These are phyloP conservation scores for Leishmania guyanensis DNA, from an alignment of 208 protist genomes.

Conservation along the genomic window DNA sequence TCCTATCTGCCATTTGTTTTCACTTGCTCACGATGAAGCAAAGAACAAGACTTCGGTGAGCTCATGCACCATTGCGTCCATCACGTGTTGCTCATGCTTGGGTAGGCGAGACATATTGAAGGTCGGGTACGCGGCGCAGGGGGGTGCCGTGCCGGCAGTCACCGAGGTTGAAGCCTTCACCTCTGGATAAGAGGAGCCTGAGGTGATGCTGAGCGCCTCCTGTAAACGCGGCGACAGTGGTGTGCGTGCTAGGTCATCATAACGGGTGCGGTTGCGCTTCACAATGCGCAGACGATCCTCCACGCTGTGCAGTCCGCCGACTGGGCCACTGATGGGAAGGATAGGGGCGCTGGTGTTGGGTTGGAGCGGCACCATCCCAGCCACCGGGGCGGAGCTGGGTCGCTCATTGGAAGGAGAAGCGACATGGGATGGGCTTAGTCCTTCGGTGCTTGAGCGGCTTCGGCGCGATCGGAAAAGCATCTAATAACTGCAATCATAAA, in stretches of 20 bases:
- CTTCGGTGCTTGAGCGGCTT: constrained; percentile 4
- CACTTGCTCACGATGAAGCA: constrained; percentile 5
- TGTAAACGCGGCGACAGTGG: constrained; percentile 1
- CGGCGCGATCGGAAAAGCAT: constrained; percentile 50
- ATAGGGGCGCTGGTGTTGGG: constrained; percentile 14
- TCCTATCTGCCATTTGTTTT: not conserved
- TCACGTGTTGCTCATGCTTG: constrained; percentile 74
- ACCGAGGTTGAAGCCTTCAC: not conserved
- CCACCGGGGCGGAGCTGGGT: constrained; percentile 39
- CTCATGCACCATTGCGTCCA: constrained; percentile 73
- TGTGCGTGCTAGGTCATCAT: constrained; percentile 2
- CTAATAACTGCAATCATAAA: not conserved
- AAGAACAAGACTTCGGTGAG: constrained; percentile 75
- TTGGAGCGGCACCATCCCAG: constrained; percentile 11
- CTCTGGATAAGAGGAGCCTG: not conserved
- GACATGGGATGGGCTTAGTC: constrained; percentile 16
- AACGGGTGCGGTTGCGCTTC: constrained; percentile 56
- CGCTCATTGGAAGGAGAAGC: constrained; percentile 28
- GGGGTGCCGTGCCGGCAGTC: constrained; percentile 30
- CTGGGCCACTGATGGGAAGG: not conserved
- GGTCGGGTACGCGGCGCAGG: constrained; percentile 67
- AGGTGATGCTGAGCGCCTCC: not conserved
- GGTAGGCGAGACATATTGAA: constrained; percentile 53
- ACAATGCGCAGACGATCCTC: constrained; percentile 81
- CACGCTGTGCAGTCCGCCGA: constrained; percentile 34